phyloP scores from a whole-genome alignment of 805 yeast species.

The Lipomyces sp. region DNA sequence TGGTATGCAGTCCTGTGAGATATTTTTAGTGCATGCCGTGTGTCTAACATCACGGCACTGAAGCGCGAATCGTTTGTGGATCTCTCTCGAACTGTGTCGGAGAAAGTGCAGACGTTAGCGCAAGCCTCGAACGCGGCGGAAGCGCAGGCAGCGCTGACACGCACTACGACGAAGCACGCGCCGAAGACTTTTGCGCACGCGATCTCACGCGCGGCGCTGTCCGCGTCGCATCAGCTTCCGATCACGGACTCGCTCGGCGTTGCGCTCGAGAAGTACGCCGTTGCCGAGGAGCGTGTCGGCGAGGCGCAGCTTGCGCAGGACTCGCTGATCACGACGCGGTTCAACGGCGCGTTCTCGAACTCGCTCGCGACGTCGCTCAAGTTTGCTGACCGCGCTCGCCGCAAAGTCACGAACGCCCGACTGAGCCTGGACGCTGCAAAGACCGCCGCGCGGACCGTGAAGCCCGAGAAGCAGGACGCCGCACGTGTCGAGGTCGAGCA shows the following conservation, averaged over 20 bases:
- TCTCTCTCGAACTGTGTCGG: slow-evolving; percentile 61
- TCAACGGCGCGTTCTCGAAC: slow-evolving; percentile 63
- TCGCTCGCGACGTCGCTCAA: slow-evolving; percentile 59
- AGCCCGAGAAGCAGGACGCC: slow-evolving; percentile 67
- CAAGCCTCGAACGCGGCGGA: slow-evolving; percentile 75
- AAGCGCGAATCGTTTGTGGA: slow-evolving; percentile 75
- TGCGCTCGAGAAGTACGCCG: slow-evolving; percentile 64
- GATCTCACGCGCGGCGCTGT: slow-evolving; percentile 68
- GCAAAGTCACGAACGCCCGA: slow-evolving; percentile 72
- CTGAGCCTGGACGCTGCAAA: slow-evolving; percentile 77
- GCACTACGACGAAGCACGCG: slow-evolving; percentile 48
- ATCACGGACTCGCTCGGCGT: slow-evolving; percentile 54
- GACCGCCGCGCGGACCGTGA: slow-evolving; percentile 48
- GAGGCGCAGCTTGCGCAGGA: slow-evolving; percentile 82
- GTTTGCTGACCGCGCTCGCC: slow-evolving; percentile 66
- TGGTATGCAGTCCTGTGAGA: slow-evolving; percentile 33
- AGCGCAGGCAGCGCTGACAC: slow-evolving; percentile 68
- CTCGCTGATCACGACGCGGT: slow-evolving; percentile 62
- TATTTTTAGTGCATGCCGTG: not conserved
- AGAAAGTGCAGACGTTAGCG: slow-evolving; percentile 63
- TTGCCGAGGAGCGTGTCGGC: slow-evolving; percentile 70
- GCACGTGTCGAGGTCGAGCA: slow-evolving; percentile 74
- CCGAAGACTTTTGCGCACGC: slow-evolving; percentile 86
- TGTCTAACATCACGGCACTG: no score
- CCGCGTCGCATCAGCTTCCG: slow-evolving; percentile 44